Evolutionary conservation across 2,329 filamentous ascomycete species (phyloP), one percentile per base, ranked within the genome.

Genomic region (Teratosphaeria pseudoeucalypti): DNA sequence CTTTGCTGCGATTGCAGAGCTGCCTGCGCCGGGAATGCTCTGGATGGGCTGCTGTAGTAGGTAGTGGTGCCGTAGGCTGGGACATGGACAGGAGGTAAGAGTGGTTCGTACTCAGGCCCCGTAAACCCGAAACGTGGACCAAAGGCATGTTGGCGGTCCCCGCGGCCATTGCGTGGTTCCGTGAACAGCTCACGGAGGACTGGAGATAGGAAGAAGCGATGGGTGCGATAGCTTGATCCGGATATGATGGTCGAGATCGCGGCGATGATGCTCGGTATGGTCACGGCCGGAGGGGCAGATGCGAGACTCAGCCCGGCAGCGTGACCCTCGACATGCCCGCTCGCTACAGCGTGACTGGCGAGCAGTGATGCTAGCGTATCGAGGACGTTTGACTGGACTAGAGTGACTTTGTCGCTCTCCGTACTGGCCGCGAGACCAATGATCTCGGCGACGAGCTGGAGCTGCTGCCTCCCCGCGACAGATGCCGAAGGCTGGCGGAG

Each of bases 301-400:
- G 79, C 74, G 29, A 69, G 62, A 10, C 60, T 60, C 34, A 63
- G 60, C 23, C 60, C 61, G 47, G 66, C 60, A n/a, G 65, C 64
- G 9, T 62, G 64, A 32, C 66, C 67, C 39, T 66, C 65, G 4
- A 70, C 63, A 54, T 70, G 64, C 52, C 63, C 63, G 57, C 60
- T 62, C 34, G 58, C 60, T 59, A 62, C 67, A 47, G 62, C 73
- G 89, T 87, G 59, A 81, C 85, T 57, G 84, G 73, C 89, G 60
- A 97, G 75, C 65, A 86, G 86, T 5, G 84, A 81, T 29, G 90
- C 87, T 32, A 97, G 79, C 12, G 87, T 83, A 73, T 96, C 90
- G 37, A 97, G 77, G 29, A 95, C 80, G 6, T 89, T 89, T 11
- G 79, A 80, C 43, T 86, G 85, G 11, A 89, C 83, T 58, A 97